Conservation (phyloP, 1,284 basidiomycete genomes). For the Apiotrichum montevideense region DNA sequence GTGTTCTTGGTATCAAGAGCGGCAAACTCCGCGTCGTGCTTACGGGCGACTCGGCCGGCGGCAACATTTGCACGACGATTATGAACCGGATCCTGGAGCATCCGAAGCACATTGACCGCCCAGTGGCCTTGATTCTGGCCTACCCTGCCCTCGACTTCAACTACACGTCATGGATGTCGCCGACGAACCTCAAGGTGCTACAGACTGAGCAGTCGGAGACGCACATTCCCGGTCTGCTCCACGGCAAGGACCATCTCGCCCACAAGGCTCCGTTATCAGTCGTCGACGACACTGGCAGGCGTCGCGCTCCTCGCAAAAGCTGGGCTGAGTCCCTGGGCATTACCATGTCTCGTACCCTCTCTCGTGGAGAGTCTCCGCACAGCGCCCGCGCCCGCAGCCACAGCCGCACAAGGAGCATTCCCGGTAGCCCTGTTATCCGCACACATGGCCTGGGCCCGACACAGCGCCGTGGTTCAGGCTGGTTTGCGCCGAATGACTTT, state of each 20-base stretch:
- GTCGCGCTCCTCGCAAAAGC: constrained; percentile 34
- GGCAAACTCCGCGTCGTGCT: constrained; percentile 66
- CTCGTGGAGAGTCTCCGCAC: neutral
- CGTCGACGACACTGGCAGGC: constrained; percentile 58
- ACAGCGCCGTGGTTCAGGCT: constrained; percentile 35
- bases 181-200: constrained; percentile 72
- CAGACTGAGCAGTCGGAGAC: constrained; percentile 69
- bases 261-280: constrained; percentile 81
- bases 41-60: constrained; percentile 87
- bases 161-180: constrained; percentile 96
- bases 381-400: too few relatives aligned
- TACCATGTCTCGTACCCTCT: constrained; percentile 5
- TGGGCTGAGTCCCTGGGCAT: constrained; percentile 49
- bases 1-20: constrained; percentile 68
- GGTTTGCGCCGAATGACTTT: constrained; percentile 52
- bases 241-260: constrained; percentile 80
- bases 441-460: constrained; percentile 8
- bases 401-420: neutral
- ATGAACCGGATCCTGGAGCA: constrained; percentile 76
- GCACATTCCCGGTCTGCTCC: constrained; percentile 56
- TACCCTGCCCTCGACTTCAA: constrained; percentile 80
- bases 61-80: constrained; percentile 72
- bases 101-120: constrained; percentile 53
- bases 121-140: constrained; percentile 73
- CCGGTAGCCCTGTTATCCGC: constrained; percentile 10